phyloP scores from a whole-genome alignment of 1,139 yeast genomes.

The Candida gigantensis region DNA sequence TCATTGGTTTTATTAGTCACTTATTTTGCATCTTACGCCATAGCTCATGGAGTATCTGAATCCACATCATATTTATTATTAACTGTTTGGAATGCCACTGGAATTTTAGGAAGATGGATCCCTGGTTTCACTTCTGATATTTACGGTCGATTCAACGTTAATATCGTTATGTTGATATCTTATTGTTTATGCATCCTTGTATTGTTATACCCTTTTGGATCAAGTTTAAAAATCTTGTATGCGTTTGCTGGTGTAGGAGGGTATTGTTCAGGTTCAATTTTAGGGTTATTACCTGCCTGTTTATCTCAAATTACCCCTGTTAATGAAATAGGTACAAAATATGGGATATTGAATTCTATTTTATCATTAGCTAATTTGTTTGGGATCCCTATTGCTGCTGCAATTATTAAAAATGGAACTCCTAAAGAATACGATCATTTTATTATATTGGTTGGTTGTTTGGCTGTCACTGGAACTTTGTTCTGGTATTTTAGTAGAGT shows the following conservation, averaged over 20 bases:
- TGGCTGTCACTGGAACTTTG: conserved; percentile 28
- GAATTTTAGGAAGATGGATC: conserved; percentile 38
- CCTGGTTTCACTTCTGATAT: conserved; percentile 43
- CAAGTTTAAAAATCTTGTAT: conserved; percentile 29
- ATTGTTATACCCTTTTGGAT: conserved; percentile 45
- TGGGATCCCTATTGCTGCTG: conserved; percentile 48
- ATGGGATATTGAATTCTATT: conserved; percentile 40
- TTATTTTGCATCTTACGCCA: conserved; percentile 45
- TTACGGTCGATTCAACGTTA: conserved; percentile 41
- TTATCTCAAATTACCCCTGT: conserved; percentile 41
- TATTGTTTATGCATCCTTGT: conserved; percentile 32
- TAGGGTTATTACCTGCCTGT: conserved; percentile 43
- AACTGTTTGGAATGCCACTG: conserved; percentile 42
- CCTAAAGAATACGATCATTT: conserved; percentile 33
- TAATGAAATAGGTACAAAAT: conserved; percentile 41
- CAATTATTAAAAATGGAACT: conserved; percentile 39
- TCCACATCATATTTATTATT: conserved; percentile 37
- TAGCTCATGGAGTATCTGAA: conserved; percentile 40
- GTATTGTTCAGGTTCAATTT: conserved; percentile 30
- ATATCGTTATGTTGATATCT: conserved; percentile 36
- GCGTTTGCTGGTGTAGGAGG: conserved; percentile 41
- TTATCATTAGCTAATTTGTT: conserved; percentile 43
- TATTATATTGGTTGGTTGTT: conserved; percentile 36
- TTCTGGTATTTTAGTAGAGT: conserved; percentile 38
- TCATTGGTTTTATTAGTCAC: conserved; percentile 53